Conservation (phyloP, 345 rosid genomes). For the Stellera chamaejasme region DNA sequence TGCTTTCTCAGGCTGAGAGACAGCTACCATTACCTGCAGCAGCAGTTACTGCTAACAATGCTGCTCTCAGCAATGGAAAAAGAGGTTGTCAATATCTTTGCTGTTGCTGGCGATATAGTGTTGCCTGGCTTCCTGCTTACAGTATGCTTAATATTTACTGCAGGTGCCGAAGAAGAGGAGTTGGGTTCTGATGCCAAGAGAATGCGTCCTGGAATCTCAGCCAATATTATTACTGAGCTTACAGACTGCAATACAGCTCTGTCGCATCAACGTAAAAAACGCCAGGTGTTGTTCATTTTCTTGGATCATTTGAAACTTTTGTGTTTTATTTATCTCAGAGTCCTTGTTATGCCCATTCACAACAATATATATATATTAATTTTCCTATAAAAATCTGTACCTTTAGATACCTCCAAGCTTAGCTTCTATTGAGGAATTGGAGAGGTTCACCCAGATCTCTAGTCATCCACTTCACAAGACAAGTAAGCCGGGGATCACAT, state of each 20-base stretch:
- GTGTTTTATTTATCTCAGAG: no score
- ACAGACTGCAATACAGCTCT: slow-evolving; percentile 85
- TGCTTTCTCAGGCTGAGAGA: slow-evolving; percentile 77
- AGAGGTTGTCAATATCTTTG: slow-evolving; percentile 38
- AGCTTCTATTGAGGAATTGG: slow-evolving; percentile 59
- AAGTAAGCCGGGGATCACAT: slow-evolving; percentile 70
- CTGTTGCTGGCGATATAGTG: neutral
- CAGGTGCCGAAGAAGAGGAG: slow-evolving; percentile 47
- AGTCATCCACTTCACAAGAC: slow-evolving; percentile 96
- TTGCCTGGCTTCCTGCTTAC: slow-evolving; percentile 6
- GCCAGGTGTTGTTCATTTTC: slow-evolving; percentile 38
- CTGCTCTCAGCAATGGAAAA: slow-evolving; percentile 71
- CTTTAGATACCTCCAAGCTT: slow-evolving; percentile 62
- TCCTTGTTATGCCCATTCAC: no score
- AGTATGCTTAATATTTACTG: slow-evolving; percentile 11
- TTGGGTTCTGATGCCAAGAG: slow-evolving; percentile 42
- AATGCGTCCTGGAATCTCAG: slow-evolving; percentile 67
- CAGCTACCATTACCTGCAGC: slow-evolving; percentile 49
- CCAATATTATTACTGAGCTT: slow-evolving; percentile 51
- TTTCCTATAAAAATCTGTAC: neutral
- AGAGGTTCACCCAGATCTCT: slow-evolving; percentile 84
- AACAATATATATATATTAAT: no score
- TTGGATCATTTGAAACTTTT: no score
- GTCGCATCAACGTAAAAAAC: slow-evolving; percentile 83
- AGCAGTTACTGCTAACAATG: slow-evolving; percentile 35